Conservation (phyloP, 192 early-diverging fungal genomes). For the Backusella macrospora region DNA sequence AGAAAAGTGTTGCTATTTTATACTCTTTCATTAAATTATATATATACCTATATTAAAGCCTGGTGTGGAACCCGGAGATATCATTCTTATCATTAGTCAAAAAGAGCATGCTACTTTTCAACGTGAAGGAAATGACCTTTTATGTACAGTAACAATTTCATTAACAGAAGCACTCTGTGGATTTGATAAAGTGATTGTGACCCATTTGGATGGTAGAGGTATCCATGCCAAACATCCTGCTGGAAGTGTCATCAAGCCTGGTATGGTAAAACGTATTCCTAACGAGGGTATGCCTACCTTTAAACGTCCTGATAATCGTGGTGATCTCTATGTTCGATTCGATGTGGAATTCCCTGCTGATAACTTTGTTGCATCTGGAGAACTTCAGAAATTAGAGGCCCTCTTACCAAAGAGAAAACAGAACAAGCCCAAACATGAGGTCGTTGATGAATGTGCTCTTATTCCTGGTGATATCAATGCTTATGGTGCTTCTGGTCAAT, state of each 20-base stretch:
- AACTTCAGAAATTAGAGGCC: conserved; percentile 34
- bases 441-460: conserved; percentile 52
- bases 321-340: conserved; percentile 88
- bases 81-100: conserved; percentile 89
- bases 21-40: conserved; percentile 18
- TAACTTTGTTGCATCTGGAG: conserved; percentile 43
- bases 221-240: conserved; percentile 83
- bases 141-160: conserved; percentile 78
- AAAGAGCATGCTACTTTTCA: conserved; percentile 80
- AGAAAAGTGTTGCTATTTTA: neutral
- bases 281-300: conserved; percentile 93
- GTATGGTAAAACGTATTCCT: conserved; percentile 80
- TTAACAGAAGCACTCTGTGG: conserved; percentile 92
- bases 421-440: conserved; percentile 36
- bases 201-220: conserved; percentile 87
- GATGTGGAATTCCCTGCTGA: conserved; percentile 83
- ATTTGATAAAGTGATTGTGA: conserved; percentile 77
- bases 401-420: conserved; percentile 36
- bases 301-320: conserved; percentile 72
- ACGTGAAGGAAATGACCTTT: conserved; percentile 80
- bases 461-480: conserved; percentile 46
- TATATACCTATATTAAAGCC: conserved; percentile 47
- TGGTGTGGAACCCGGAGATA: conserved; percentile 86
- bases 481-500: conserved; percentile 45
- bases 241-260: conserved; percentile 86